These are phyloP conservation scores for Aegilops tauschii DNA, from an alignment of 176 grass and related monocot species.

Conservation along the genomic window DNA sequence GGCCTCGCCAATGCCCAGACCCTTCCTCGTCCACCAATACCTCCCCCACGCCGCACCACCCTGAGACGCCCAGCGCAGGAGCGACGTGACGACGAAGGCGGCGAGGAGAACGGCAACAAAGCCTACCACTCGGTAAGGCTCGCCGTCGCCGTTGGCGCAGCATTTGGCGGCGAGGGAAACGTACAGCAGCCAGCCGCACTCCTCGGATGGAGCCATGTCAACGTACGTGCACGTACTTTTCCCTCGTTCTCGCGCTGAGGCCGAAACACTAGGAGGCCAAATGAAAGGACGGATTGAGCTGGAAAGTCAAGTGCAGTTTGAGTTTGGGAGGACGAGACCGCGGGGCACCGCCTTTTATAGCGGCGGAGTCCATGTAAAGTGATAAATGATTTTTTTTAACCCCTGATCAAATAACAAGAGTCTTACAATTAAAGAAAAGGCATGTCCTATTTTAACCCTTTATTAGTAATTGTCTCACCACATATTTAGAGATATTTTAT, in stretches of 20 bases:
- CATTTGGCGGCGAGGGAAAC: conserved; percentile 67
- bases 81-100: conserved; percentile 27
- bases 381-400: no score
- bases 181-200: conserved; percentile 56
- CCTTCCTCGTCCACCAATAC: conserved; percentile 47
- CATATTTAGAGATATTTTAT: no score
- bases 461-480: no score
- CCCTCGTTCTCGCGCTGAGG: background rate
- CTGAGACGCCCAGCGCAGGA: conserved; percentile 58
- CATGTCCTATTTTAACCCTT: no score
- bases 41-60: conserved; percentile 76
- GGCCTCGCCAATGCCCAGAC: background rate
- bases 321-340: conserved; percentile 9
- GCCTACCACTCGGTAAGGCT: conserved; percentile 29
- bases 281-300: background rate
- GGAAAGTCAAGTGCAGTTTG: background rate
- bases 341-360: conserved; percentile 30
- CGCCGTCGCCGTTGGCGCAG: conserved; percentile 8
- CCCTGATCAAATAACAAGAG: no score
- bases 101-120: background rate
- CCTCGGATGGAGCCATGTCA: conserved; percentile 40
- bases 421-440: no score
- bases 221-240: background rate
- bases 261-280: background rate
- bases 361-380: background rate